phyloP scores from a whole-genome alignment of 768 basidiomycete genomes.

The Ephemerocybe angulata region DNA sequence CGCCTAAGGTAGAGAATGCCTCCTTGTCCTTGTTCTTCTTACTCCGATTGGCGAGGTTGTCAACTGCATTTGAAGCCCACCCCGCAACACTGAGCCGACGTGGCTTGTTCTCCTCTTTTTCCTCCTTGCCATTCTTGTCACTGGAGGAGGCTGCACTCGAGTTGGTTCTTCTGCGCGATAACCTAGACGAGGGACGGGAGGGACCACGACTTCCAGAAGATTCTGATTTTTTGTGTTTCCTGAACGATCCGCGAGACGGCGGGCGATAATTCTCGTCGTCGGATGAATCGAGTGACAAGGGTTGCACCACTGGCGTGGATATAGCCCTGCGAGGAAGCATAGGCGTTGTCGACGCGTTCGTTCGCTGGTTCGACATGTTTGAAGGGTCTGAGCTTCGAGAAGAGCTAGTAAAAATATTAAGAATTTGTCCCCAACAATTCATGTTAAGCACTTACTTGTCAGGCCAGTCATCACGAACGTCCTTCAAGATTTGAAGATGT shows the following conservation, averaged over 20 bases:
- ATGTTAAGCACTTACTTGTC: conserved; percentile 56
- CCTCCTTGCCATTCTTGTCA: conserved; percentile 29
- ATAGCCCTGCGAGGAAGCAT: neutral
- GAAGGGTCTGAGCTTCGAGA: neutral
- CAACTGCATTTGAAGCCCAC: conserved; percentile 69
- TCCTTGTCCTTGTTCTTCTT: conserved; percentile 55
- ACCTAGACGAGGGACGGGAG: conserved; percentile 50
- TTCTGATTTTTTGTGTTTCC: conserved; percentile 32
- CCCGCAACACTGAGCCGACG: conserved; percentile 50
- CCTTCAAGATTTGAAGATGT: conserved; percentile 69
- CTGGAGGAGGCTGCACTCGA: conserved; percentile 40
- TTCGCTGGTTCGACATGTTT: too few species aligned
- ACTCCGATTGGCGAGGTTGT: conserved; percentile 52
- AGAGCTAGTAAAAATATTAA: too few species aligned
- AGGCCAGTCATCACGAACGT: conserved; percentile 62
- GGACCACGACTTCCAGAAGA: conserved; percentile 39
- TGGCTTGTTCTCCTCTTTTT: conserved; percentile 34
- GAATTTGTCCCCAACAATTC: too few species aligned
- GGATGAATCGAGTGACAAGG: conserved; percentile 26
- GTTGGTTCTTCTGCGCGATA: conserved; percentile 63
- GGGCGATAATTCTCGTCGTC: conserved; percentile 30
- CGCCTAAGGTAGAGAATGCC: conserved; percentile 52
- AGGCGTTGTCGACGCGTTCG: neutral
- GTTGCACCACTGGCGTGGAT: neutral
- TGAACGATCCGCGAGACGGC: conserved; percentile 24